Percentiles rank a stretch among this genome's conserved stretches.
Evolutionary conservation across 768 basidiomycete species (phyloP).

Genomic region (Amyloporia xantha): DNA sequence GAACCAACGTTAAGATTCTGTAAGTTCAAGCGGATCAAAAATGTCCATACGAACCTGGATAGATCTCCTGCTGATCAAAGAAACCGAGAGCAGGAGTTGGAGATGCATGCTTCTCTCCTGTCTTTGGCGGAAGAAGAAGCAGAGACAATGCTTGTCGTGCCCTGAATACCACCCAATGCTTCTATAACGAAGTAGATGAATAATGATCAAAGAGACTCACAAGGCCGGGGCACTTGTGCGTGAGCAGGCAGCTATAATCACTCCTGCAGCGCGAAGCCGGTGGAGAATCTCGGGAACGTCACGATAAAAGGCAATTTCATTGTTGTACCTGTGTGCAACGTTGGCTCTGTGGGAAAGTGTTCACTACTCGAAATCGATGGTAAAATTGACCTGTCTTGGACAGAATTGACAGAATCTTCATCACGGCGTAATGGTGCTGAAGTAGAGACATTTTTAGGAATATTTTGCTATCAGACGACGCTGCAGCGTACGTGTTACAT

Average conservation of each 20-base stretch:
- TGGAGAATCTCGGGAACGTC: conserved; percentile 74
- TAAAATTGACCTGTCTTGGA: conserved; percentile 40
- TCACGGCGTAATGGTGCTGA: conserved; percentile 50
- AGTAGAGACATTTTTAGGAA: not conserved
- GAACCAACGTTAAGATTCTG: no score
- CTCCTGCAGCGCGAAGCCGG: conserved; percentile 39
- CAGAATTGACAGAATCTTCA: conserved; percentile 37
- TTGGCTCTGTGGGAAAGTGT: not conserved
- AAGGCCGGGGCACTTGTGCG: conserved; percentile 61
- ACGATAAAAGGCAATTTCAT: conserved; percentile 61
- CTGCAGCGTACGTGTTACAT: conserved; percentile 44
- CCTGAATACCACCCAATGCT: conserved; percentile 30
- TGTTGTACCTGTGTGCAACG: conserved; percentile 45
- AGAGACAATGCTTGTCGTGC: conserved; percentile 71
- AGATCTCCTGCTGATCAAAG: conserved; percentile 71
- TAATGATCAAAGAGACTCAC: conserved; percentile 39
- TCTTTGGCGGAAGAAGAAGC: conserved; percentile 42
- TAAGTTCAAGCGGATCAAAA: not conserved
- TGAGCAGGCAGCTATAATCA: conserved; percentile 66
- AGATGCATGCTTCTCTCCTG: conserved; percentile 24
- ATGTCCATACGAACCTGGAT: conserved; percentile 41
- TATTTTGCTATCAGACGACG: not conserved
- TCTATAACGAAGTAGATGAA: not conserved
- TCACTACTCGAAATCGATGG: not conserved
- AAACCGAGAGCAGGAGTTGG: conserved; percentile 47